Evolutionary conservation across 352 stramenopile genomes (phyloP).

Genomic region (Globisporangium emineosum): DNA sequence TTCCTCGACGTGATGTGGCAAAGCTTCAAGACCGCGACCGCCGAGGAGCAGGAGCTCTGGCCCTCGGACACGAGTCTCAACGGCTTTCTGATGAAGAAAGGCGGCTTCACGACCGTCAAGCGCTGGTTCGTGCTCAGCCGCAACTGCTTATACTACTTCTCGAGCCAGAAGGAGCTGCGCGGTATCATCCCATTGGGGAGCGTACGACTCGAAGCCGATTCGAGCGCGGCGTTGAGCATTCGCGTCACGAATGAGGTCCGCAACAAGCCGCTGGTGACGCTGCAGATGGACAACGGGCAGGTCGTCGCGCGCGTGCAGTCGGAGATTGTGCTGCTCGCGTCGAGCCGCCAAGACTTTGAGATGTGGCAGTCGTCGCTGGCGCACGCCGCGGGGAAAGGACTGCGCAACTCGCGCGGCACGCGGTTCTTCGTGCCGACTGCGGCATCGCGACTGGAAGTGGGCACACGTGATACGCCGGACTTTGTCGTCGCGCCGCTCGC

Average conservation of each 20-base stretch:
- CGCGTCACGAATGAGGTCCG: constrained; percentile 67
- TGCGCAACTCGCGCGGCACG: constrained; percentile 77
- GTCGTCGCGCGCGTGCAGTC: constrained; percentile 75
- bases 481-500: constrained; percentile 72
- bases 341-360: constrained; percentile 72
- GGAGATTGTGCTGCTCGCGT: constrained; percentile 73
- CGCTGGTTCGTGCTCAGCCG: constrained; percentile 87
- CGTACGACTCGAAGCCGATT: constrained; percentile 68
- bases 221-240: constrained; percentile 45
- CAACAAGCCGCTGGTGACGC: constrained; percentile 61
- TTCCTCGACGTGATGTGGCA: constrained; percentile 89
- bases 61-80: constrained; percentile 88
- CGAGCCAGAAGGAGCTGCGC: constrained; percentile 70
- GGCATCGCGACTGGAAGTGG: constrained; percentile 78
- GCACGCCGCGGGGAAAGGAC: constrained; percentile 72
- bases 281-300: constrained; percentile 82
- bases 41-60: constrained; percentile 86
- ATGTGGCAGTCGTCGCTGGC: constrained; percentile 88
- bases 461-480: constrained; percentile 71
- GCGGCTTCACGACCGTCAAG: constrained; percentile 72
- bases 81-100: constrained; percentile 81
- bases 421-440: constrained; percentile 83
- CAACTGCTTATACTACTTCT: constrained; percentile 90
- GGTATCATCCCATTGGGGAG: constrained; percentile 84
- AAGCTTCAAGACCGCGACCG: constrained; percentile 75